Percentiles rank a stretch among this genome's conserved stretches.
Evolutionary conservation across 768 basidiomycete species (phyloP).

Genomic region (Roridomyces roridus): DNA sequence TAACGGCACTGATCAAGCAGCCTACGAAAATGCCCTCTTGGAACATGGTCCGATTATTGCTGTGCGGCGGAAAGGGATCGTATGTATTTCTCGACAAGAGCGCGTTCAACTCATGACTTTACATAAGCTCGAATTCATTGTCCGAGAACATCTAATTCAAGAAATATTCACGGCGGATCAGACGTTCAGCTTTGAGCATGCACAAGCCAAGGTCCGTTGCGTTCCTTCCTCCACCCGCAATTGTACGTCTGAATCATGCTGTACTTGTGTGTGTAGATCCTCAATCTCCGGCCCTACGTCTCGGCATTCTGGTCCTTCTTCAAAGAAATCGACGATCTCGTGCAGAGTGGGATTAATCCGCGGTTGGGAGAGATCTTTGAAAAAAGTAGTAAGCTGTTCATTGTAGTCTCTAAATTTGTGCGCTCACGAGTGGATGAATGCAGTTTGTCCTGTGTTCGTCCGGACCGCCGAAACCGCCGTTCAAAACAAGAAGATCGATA

Average conservation of each 20-base stretch:
- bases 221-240: background rate
- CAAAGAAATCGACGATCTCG: slow-evolving; percentile 34
- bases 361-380: slow-evolving; percentile 32
- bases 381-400: too few species aligned
- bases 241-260: background rate
- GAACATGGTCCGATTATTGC: slow-evolving; percentile 37
- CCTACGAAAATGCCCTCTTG: slow-evolving; percentile 37
- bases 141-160: slow-evolving; percentile 32
- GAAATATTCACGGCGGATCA: slow-evolving; percentile 35
- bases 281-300: slow-evolving; percentile 37
- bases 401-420: too few species aligned
- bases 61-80: slow-evolving; percentile 36
- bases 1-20: too few species aligned
- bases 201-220: slow-evolving; percentile 32
- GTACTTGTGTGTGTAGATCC: slow-evolving; percentile 24
- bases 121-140: slow-evolving; percentile 44
- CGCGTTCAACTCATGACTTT: background rate
- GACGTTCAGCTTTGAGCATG: slow-evolving; percentile 39
- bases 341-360: slow-evolving; percentile 33
- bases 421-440: too few species aligned
- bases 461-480: background rate
- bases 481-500: slow-evolving; percentile 18
- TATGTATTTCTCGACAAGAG: slow-evolving; percentile 11
- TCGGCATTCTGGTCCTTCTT: slow-evolving; percentile 34
- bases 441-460: slow-evolving; percentile 31